Base-by-base conservation (phyloP, 2,329 filamentous ascomycete genomes). In the Claviceps sp. region DNA sequence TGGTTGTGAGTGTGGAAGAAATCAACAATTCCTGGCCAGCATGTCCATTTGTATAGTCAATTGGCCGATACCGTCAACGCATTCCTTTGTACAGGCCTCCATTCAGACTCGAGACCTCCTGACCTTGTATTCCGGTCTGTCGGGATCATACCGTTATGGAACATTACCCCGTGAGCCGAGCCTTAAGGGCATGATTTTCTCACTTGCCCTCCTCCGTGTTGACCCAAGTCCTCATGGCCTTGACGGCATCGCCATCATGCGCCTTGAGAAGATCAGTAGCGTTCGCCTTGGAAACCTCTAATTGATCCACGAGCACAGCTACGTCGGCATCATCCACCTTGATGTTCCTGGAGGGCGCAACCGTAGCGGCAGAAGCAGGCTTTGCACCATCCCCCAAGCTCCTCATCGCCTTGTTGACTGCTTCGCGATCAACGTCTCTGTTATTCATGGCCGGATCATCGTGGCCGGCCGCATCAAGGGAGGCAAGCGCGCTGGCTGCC, bases 241-340 rank as follows among this genome's bases (percentile, higher is more conserved):
- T 75, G 41, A 83, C 73, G 1, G 77, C 78, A 61, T 88, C 76
- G 2, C 86, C 87, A 48, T 89, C 84, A 60, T 89, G 74, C 5
- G 76, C 72, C 65, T 82, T 84, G 5, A 93, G 73, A 49, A 91
- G 66, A 55, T 91, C 87, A 1, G 83, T 89, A 1, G 85, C 87
- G 65, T 83, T 88, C 2, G 70, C 59, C 66, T 87, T 89, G 1
- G 78, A 69, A 38, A 91, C 63, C 55, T 91, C 86, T 36, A 90
- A 74, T 64, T 90, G 77, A 47, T 86, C 80, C 13, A 85, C 84
- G 65, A 91, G 63, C 48, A 91, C 67, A 4, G 75, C 67, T 5
- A 91, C 84, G 65, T 91, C 85, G 2, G 77, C 80, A 5, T 78
- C 68, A 55, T 89, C 85, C 46, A 91, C 79, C 72, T 90, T 91